These are phyloP conservation scores for Ceratocystis colombiana DNA, from an alignment of 2,329 filamentous ascomycete species.

Conservation along the genomic window DNA sequence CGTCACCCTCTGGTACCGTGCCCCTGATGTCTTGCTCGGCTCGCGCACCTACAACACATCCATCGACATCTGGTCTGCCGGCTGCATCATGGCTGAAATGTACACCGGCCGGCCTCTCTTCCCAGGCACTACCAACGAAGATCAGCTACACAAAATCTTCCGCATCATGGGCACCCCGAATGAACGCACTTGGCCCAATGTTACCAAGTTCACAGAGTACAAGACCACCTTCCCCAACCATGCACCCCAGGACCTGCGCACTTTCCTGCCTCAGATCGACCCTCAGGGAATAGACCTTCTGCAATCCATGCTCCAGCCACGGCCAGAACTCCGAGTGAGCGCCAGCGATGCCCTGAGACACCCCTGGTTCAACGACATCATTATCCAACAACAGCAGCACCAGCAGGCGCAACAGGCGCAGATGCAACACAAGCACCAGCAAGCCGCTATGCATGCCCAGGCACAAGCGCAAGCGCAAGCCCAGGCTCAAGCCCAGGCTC, in stretches of 20 bases:
- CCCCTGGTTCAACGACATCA: slow-evolving; percentile 78
- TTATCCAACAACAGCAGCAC: slow-evolving; percentile 45
- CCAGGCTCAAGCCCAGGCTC: slow-evolving; percentile 20
- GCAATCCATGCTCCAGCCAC: slow-evolving; percentile 80
- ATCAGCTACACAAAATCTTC: slow-evolving; percentile 95
- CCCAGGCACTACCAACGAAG: slow-evolving; percentile 95
- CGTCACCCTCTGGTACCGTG: slow-evolving; percentile 94
- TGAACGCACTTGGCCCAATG: slow-evolving; percentile 89
- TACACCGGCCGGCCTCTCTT: slow-evolving; percentile 93
- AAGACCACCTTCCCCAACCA: slow-evolving; percentile 92
- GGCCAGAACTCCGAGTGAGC: slow-evolving; percentile 83
- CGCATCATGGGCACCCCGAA: slow-evolving; percentile 96
- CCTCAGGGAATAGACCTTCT: slow-evolving; percentile 76
- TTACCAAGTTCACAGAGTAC: slow-evolving; percentile 94
- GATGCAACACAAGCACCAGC: slow-evolving; percentile 28
- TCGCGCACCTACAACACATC: slow-evolving; percentile 98
- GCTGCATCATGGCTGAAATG: slow-evolving; percentile 99
- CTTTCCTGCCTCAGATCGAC: slow-evolving; percentile 85
- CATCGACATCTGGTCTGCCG: slow-evolving; percentile 98
- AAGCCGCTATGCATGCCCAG: slow-evolving; percentile 38
- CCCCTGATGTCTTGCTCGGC: slow-evolving; percentile 87
- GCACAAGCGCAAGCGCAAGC: slow-evolving; percentile 28
- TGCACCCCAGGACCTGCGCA: slow-evolving; percentile 77
- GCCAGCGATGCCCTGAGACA: slow-evolving; percentile 79
- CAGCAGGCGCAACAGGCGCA: slow-evolving; percentile 28